These are phyloP conservation scores for Rhodotorula mucilaginosa DNA, from an alignment of 1,284 basidiomycete genomes.

Conservation along the genomic window DNA sequence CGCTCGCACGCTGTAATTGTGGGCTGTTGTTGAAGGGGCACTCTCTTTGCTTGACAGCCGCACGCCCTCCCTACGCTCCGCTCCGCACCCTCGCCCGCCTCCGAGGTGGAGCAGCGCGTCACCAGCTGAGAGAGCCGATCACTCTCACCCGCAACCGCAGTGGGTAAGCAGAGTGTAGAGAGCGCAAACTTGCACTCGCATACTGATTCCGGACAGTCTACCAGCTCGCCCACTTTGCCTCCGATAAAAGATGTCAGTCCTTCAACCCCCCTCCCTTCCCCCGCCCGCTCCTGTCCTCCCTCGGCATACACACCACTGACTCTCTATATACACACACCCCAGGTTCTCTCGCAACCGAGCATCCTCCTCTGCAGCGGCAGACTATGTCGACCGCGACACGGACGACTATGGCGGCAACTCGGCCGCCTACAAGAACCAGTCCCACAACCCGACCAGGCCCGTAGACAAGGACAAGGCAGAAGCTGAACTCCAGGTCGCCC, in stretches of 20 bases:
- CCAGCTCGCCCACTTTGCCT: neutral
- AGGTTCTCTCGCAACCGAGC: conserved; percentile 22
- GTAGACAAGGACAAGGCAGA: conserved; percentile 97
- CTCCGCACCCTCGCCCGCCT: too few relatives aligned
- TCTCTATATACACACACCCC: neutral
- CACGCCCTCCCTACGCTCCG: too few relatives aligned
- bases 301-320: neutral
- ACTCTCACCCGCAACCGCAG: too few relatives aligned
- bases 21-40: too few relatives aligned
- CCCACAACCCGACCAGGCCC: conserved; percentile 63
- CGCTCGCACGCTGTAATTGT: too few relatives aligned
- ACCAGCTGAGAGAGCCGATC: too few relatives aligned
- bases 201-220: too few relatives aligned
- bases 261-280: neutral
- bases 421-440: neutral
- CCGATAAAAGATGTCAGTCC: neutral
- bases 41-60: too few relatives aligned
- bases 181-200: too few relatives aligned
- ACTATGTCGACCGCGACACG: conserved; percentile 14
- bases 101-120: too few relatives aligned
- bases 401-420: conserved; percentile 10
- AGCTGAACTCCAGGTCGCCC: conserved; percentile 81
- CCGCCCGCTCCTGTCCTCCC: neutral
- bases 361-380: conserved; percentile 8
- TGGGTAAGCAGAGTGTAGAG: too few relatives aligned